A percentile compares a stretch with the other conserved stretches of the same genome.
Conservation (phyloP, 768 basidiomycete species). For the Lentinula lateritia region DNA sequence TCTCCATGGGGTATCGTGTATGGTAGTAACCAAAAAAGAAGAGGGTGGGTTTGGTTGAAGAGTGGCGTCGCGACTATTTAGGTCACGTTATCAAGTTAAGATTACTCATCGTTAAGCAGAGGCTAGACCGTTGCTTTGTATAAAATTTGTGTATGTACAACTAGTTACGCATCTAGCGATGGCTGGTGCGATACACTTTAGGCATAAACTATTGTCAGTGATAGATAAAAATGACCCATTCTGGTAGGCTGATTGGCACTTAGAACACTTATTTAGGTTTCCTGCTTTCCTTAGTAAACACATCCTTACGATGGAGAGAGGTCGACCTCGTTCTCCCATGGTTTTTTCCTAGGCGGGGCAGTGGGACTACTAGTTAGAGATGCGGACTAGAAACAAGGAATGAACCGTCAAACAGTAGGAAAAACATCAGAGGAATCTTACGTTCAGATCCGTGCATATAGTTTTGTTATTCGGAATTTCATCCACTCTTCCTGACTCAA, state of each 20-base stretch:
- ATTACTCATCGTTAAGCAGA: neutral
- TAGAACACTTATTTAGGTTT: too few species aligned
- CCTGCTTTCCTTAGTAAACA: too few species aligned
- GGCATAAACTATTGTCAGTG: too few species aligned
- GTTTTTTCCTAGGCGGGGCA: constrained; percentile 49
- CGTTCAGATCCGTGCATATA: constrained; percentile 65
- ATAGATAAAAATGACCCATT: too few species aligned
- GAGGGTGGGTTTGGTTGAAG: neutral
- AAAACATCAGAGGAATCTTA: constrained; percentile 24
- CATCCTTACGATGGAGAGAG: too few species aligned
- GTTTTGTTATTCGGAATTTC: constrained; percentile 75
- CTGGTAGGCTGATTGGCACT: too few species aligned
- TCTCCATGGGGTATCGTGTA: neutral
- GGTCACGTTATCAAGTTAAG: constrained; percentile 1
- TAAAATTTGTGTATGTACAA: too few species aligned
- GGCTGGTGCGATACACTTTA: too few species aligned
- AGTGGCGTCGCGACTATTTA: neutral
- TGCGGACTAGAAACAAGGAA: constrained; percentile 34
- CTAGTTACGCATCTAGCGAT: too few species aligned
- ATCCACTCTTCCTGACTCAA: constrained; percentile 66
- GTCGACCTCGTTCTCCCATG: constrained; percentile 48
- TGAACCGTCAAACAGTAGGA: neutral
- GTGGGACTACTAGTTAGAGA: constrained; percentile 49
- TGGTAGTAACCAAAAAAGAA: too few species aligned
- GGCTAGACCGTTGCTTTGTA: too few species aligned